A percentile compares a stretch with the other conserved stretches of the same genome.
These are phyloP conservation scores for Lentinula edodes DNA, from an alignment of 768 basidiomycete genomes.

Conservation along the genomic window DNA sequence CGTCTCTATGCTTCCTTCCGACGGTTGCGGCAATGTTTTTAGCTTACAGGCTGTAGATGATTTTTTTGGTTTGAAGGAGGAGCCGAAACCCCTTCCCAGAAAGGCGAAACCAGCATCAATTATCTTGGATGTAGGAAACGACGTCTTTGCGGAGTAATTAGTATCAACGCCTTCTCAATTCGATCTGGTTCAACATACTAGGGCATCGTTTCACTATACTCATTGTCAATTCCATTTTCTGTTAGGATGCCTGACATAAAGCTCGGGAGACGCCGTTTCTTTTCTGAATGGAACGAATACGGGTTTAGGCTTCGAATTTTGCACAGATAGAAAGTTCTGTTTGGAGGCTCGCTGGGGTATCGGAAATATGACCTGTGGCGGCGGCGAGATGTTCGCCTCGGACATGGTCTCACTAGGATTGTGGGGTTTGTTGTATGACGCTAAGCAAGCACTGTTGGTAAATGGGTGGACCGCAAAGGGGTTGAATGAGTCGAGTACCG, in stretches of 20 bases:
- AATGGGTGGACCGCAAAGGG: constrained; percentile 57
- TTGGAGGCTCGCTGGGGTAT: constrained; percentile 12
- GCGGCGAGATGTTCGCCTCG: background rate
- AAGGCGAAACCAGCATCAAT: background rate
- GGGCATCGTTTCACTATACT: no score
- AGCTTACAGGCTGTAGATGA: background rate
- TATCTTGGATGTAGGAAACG: no score
- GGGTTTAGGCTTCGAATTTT: constrained; percentile 17
- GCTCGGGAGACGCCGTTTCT: constrained; percentile 49
- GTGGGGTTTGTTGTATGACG: background rate
- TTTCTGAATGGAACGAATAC: constrained; percentile 52
- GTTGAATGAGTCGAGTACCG: constrained; percentile 43
- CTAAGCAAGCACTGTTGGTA: constrained; percentile 17
- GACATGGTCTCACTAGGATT: background rate
- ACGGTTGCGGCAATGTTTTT: background rate
- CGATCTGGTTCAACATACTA: background rate
- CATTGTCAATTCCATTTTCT: background rate
- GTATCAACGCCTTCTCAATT: background rate
- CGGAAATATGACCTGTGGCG: background rate
- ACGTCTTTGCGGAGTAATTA: no score
- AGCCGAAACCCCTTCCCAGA: background rate
- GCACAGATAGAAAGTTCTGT: constrained; percentile 11
- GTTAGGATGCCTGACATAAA: constrained; percentile 35
- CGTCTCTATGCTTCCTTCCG: constrained; percentile 39
- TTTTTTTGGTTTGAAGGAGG: background rate